Percentiles rank a stretch among this genome's conserved stretches.
Conservation (phyloP, 2,329 filamentous ascomycete species). For the Penicillium janthinellum region DNA sequence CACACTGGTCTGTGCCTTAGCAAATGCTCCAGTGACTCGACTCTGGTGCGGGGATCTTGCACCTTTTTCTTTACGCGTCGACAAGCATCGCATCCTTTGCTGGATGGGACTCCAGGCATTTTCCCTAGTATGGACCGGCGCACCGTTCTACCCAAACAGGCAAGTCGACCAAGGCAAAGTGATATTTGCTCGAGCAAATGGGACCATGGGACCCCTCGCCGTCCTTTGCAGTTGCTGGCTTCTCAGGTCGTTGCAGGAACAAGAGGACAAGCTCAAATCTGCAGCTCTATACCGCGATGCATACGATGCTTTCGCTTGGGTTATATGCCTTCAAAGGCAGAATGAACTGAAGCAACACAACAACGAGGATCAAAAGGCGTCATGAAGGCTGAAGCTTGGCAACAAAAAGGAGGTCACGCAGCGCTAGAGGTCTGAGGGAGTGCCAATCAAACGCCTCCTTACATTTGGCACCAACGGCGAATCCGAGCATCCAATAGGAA, state of each 20-base stretch:
- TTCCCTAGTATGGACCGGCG: not conserved
- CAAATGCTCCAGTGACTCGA: not conserved
- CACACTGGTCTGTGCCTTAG: conserved; percentile 24
- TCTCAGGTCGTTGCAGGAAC: not conserved
- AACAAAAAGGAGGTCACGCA: not conserved
- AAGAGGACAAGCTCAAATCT: not conserved
- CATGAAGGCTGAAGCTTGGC: conserved; percentile 9
- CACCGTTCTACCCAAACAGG: conserved; percentile 5
- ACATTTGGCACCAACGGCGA: not conserved
- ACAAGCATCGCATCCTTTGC: conserved; percentile 28
- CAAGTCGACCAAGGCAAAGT: not conserved
- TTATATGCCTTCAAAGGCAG: not conserved
- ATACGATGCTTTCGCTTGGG: not conserved
- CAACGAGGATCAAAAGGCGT: not conserved
- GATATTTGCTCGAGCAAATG: not conserved
- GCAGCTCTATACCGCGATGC: not conserved
- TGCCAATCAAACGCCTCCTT: not conserved
- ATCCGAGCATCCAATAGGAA: not conserved
- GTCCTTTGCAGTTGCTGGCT: not conserved
- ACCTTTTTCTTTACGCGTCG: conserved; percentile 30
- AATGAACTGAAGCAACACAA: not conserved
- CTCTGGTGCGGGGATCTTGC: too few relatives aligned
- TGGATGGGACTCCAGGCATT: conserved; percentile 30
- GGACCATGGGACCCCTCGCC: not conserved
- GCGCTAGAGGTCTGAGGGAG: not conserved